These are phyloP conservation scores for Pterulicium gracile DNA, from an alignment of 1,284 basidiomycete genomes.

Conservation along the genomic window DNA sequence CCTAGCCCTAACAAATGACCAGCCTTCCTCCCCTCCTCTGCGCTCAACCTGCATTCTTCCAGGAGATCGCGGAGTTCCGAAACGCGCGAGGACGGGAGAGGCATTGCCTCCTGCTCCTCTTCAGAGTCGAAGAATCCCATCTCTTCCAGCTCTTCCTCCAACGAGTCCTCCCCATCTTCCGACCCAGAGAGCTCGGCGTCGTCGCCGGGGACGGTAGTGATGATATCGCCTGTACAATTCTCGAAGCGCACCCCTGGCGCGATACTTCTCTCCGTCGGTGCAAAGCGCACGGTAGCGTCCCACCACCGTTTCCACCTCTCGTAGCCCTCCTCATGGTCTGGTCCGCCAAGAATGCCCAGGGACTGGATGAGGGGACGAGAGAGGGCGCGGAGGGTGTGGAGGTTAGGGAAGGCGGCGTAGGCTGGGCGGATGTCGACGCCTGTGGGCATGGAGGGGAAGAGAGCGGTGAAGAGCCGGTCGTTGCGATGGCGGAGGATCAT, in stretches of 20 bases:
- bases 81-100: not conserved
- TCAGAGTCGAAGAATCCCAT: not conserved
- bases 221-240: not conserved
- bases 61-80: not conserved
- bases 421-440: not conserved
- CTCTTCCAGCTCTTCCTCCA: not conserved
- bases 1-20: not conserved
- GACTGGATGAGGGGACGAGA: not conserved
- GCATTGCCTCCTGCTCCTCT: not conserved
- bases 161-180: not conserved
- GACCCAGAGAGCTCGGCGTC: not conserved
- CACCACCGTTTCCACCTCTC: not conserved
- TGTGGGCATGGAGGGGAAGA: not conserved
- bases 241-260: not conserved
- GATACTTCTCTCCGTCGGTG: not conserved
- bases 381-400: not conserved
- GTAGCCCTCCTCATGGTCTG: not conserved
- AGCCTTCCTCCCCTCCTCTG: not conserved
- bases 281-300: not conserved
- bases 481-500: not conserved
- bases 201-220: not conserved
- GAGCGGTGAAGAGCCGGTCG: not conserved
- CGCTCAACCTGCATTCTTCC: not conserved
- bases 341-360: not conserved
- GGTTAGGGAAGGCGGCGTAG: not conserved